These are phyloP conservation scores for Dactylellina drechsleri DNA, from an alignment of 2,329 filamentous ascomycete species.

Conservation along the genomic window DNA sequence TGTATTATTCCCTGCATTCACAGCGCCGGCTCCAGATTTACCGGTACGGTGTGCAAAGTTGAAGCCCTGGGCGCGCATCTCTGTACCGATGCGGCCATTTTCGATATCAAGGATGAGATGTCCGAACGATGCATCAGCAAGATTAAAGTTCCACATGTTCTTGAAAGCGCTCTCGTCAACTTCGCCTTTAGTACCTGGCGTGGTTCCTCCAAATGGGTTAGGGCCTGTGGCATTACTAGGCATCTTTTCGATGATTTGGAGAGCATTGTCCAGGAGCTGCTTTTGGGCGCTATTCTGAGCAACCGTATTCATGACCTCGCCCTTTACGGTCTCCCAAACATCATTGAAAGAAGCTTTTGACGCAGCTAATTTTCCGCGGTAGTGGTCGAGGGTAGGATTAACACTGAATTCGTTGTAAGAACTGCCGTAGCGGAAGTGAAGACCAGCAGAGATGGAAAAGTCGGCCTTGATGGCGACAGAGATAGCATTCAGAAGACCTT, in stretches of 20 bases:
- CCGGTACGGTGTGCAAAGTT: conserved; percentile 96
- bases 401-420: conserved; percentile 99
- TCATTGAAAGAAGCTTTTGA: conserved; percentile 99
- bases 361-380: conserved; percentile 95
- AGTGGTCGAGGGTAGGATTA: conserved; percentile 96
- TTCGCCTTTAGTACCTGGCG: conserved; percentile 76
- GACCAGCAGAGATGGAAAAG: conserved; percentile 95
- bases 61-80: conserved; percentile 98
- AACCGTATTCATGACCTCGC: conserved; percentile 93
- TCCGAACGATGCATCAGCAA: conserved; percentile 96
- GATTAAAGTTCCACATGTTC: conserved; percentile 99
- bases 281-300: conserved; percentile 93
- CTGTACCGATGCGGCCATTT: conserved; percentile 92
- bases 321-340: conserved; percentile 98
- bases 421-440: conserved; percentile 98
- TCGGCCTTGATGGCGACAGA: conserved; percentile 97
- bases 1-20: conserved; percentile 55
- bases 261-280: conserved; percentile 86
- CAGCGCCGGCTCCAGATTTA: conserved; percentile 66
- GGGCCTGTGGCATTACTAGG: conserved; percentile 92
- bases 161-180: conserved; percentile 99
- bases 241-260: conserved; percentile 98
- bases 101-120: conserved; percentile 96
- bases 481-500: conserved; percentile 96
- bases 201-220: conserved; percentile 89